Base-by-base conservation (phyloP, 169 alveolate species). In the Theileria luwenshuni region DNA sequence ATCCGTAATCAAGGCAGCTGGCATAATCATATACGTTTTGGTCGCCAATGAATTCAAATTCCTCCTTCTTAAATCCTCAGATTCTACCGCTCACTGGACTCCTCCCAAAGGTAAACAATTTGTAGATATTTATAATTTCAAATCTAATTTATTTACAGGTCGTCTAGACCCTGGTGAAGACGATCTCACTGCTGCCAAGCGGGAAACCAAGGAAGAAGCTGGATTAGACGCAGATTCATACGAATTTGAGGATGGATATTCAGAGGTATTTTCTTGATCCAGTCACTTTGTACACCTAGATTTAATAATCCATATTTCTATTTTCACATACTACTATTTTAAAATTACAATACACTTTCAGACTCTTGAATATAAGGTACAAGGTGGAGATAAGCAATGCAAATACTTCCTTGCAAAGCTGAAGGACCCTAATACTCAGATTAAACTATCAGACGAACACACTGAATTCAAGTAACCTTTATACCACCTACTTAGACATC, bases 161-260 rank as follows among this genome's bases (percentile, higher is more conserved):
- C 76, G 92, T 0, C 51, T 89, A 64, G 91, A 84, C 63, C 91
- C 86, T 58, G 76, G 84, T 12, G 89, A 89, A 64, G 79, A 72
- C 30, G 52, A 59, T 56, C 69, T 83, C 51, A 85, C 74, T 23
- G 88, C 93, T 2, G 93, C 93, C 35, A 43, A 70, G 48, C 41
- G 93, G 41, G 93, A 89, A 65, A 89, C 93, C 19, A 47, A 64
- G 61, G 93, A 89, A 47, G 93, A 89, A 65, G 71, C 90, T 15
- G 93, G 93, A 0, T 19, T 89, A 21, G 41, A 51, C 59, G 58
- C 63, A 64, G 86, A 75, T 21, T 52, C 65, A 25, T 76, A 76
- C 28, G 77, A 84, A 54, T 21, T 89, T 23, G 85, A 84, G 28
- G n/a, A 45, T 38, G 58, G 75, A 41, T 89, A 62, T 69, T 56